Percentiles rank a stretch among this genome's conserved stretches.
phyloP scores from a whole-genome alignment of 2,329 filamentous ascomycete species.

The Chaetomium olivaceum region DNA sequence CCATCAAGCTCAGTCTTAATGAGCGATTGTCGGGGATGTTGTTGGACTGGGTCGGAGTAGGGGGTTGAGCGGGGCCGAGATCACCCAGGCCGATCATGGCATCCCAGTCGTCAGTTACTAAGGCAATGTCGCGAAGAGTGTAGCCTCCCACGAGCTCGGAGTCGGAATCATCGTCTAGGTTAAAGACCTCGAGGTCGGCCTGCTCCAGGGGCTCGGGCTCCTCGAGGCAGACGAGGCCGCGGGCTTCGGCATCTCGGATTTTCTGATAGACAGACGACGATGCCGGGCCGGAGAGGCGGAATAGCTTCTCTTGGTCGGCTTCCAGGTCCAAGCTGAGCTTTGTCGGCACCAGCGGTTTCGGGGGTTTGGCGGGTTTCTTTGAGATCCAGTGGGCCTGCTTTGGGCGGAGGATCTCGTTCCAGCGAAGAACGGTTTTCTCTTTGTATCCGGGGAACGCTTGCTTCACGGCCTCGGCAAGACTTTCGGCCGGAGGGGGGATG shows the following conservation, averaged over 20 bases:
- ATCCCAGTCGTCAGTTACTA: constrained; percentile 87
- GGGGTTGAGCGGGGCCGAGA: constrained; percentile 25
- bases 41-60: constrained; percentile 12
- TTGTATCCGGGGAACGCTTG: constrained; percentile 81
- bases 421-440: constrained; percentile 71
- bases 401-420: constrained; percentile 79
- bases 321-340: constrained; percentile 88
- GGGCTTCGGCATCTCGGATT: constrained; percentile 52
- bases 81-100: constrained; percentile 57
- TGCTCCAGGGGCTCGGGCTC: constrained; percentile 44
- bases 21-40: constrained; percentile 30
- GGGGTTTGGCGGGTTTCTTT: constrained; percentile 75
- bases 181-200: constrained; percentile 48
- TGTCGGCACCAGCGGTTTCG: constrained; percentile 78
- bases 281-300: constrained; percentile 69
- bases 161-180: constrained; percentile 50
- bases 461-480: constrained; percentile 72
- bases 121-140: constrained; percentile 76
- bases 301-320: constrained; percentile 81
- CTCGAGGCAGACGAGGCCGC: constrained; percentile 48
- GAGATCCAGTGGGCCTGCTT: constrained; percentile 76
- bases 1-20: constrained; percentile 49
- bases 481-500: constrained; percentile 70
- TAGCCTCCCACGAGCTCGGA: constrained; percentile 72
- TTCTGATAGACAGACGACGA: constrained; percentile 56